Percentiles rank a stretch among this genome's conserved stretches.
phyloP scores from a whole-genome alignment of 305 asterid species.

The Solanum hybrid region DNA sequence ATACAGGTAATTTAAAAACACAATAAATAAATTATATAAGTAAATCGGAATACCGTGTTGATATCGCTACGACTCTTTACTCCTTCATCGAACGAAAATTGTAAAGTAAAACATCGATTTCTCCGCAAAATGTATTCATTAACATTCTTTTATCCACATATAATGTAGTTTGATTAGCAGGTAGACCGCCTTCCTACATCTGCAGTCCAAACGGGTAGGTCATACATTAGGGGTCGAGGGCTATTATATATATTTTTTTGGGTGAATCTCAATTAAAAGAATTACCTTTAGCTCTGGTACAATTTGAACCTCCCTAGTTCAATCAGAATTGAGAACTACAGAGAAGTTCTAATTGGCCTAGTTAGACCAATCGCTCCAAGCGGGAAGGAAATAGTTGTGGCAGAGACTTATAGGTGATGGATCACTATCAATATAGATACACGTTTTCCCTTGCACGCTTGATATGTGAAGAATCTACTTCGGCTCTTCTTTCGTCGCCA shows the following conservation, averaged over 20 bases:
- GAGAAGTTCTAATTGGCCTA: background rate
- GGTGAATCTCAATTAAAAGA: background rate
- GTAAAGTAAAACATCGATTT: background rate
- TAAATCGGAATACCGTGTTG: background rate
- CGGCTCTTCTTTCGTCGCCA: background rate
- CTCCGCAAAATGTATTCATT: background rate
- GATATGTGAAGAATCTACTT: background rate
- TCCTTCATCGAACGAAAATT: background rate
- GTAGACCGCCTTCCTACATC: background rate
- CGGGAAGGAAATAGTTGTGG: too few species aligned
- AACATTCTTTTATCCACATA: background rate
- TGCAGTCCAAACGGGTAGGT: background rate
- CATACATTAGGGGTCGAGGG: background rate
- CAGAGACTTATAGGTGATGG: too few species aligned
- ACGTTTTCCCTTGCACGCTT: background rate
- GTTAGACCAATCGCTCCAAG: background rate
- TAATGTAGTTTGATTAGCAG: background rate
- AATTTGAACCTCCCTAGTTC: background rate
- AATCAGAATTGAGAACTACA: background rate
- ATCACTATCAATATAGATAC: too few species aligned
- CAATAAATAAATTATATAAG: background rate
- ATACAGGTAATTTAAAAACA: background rate
- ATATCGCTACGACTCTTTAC: background rate
- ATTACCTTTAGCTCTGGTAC: background rate
- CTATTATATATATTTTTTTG: background rate